phyloP scores from a whole-genome alignment of 768 basidiomycete species.

The Pholiota microspora region DNA sequence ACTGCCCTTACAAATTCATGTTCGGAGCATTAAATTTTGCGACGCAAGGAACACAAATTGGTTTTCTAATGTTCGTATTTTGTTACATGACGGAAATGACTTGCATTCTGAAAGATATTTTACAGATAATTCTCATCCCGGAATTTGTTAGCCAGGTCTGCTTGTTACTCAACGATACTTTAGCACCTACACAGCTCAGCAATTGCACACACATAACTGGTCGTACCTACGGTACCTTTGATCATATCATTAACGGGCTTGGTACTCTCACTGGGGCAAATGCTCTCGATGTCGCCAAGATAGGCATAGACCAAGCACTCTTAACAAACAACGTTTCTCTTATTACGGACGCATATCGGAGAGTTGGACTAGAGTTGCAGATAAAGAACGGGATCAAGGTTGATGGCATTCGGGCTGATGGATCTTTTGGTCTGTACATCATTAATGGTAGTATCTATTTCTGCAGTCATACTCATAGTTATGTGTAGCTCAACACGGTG shows the following conservation, averaged over 20 bases:
- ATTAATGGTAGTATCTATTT: neutral
- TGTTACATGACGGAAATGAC: too few species aligned
- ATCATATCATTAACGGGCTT: slow-evolving; percentile 38
- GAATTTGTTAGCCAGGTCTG: slow-evolving; percentile 55
- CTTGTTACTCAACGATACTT: slow-evolving; percentile 47
- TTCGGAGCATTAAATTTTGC: neutral
- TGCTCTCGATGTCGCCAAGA: slow-evolving; percentile 59
- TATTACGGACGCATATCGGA: slow-evolving; percentile 46
- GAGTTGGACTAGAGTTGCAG: slow-evolving; percentile 51
- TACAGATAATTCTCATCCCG: slow-evolving; percentile 60
- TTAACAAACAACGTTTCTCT: slow-evolving; percentile 41
- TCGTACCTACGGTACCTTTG: slow-evolving; percentile 50
- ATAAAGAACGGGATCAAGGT: slow-evolving; percentile 44
- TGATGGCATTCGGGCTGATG: slow-evolving; percentile 62
- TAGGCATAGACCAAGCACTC: slow-evolving; percentile 52
- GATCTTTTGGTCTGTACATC: slow-evolving; percentile 39
- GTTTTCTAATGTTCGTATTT: slow-evolving; percentile 50
- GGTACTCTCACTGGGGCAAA: slow-evolving; percentile 64
- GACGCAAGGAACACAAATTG: slow-evolving; percentile 60
- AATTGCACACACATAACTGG: slow-evolving; percentile 50
- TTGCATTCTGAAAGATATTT: neutral
- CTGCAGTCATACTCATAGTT: neutral
- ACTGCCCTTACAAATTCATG: slow-evolving; percentile 4
- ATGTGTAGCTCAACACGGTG: slow-evolving; percentile 49
- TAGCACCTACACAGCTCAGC: slow-evolving; percentile 37